Percentiles rank a stretch among this genome's conserved stretches.
Conservation (phyloP, 2,329 filamentous ascomycete genomes). For the Monosporascus sp. region DNA sequence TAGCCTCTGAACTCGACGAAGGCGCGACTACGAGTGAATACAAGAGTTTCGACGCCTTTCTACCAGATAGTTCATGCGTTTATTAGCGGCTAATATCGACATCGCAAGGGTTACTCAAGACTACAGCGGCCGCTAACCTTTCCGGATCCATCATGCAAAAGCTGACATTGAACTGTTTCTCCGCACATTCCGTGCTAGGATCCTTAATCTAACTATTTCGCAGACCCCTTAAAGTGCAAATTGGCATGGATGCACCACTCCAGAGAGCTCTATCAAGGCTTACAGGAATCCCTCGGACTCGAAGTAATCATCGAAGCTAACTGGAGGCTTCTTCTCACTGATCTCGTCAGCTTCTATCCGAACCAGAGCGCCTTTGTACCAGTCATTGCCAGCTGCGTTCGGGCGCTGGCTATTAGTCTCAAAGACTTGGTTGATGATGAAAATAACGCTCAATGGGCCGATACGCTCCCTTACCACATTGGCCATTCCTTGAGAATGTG, state of each 20-base stretch:
- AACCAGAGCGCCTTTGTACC: constrained; percentile 35
- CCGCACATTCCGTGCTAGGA: neutral
- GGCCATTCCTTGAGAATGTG: constrained; percentile 26
- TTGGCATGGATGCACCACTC: constrained; percentile 31
- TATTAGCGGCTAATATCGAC: no score
- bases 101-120: no score
- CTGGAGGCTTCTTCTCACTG: constrained; percentile 12
- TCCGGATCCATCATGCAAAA: neutral
- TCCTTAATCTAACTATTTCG: constrained; percentile 5
- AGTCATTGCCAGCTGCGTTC: constrained; percentile 30
- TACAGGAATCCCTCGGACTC: constrained; percentile 33
- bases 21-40: no score
- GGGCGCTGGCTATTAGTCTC: constrained; percentile 34
- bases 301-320: constrained; percentile 20
- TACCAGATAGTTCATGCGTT: no score
- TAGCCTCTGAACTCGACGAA: neutral
- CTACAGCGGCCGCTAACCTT: no score
- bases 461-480: constrained; percentile 37
- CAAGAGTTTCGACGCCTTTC: no score
- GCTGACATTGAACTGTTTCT: constrained; percentile 1
- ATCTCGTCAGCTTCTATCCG: constrained; percentile 19
- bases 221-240: constrained; percentile 37
- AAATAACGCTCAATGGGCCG: constrained; percentile 34
- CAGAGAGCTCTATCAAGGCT: constrained; percentile 25
- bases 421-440: constrained; percentile 36